Evolutionary conservation across 176 grass and related monocot genomes (phyloP), one percentile per base, ranked within the genome.

Genomic region (Carex parvula): DNA sequence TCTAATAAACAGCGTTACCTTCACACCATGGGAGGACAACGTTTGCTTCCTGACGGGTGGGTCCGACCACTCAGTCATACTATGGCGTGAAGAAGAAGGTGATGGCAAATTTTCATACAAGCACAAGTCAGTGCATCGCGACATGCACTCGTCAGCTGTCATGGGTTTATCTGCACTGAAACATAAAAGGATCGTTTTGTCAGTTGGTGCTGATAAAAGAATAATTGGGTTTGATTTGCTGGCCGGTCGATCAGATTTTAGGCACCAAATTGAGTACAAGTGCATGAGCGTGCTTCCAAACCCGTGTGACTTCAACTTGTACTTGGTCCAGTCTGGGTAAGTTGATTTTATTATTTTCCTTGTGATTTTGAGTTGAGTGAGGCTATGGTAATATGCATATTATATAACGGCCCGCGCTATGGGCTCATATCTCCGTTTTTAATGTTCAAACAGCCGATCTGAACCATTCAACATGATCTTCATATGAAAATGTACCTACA

Each of bases 321-420:
- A 91, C 57, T 92, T 99, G 93, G 96, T 99, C 17, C 96, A 99
- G 79, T 88, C 96, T 84, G 96, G 85, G 96, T 95, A 93, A 94
- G 93, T 89, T 70, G 79, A 76, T 79, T 64, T 64, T 18, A 26
- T 54, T 37, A 9, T 35, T 81, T n/a, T 77, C 87, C 85, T 79
- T 86, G 18, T 17, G 53, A 17, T 53, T 75, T 32, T 76, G 48
- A 30, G 72, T 55, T 76, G 37, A 39, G 37, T 39, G 5, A 39
- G 37, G 37, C 37, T 39, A 6, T 39, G 37, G 37, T 6, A 39
- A 39, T 39, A 39, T 39, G 37, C 37, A 39, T 39, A 39, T 39
- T 39, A 39, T 39, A 6, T 5, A 39, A 39, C 4, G 4, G 37
- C 37, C 37, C 37, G 0, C 37, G 0, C 37, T 39, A 39, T 39